These are phyloP conservation scores for Byssoonygena ceratinophila DNA, from an alignment of 2,329 filamentous ascomycete species.

Conservation along the genomic window DNA sequence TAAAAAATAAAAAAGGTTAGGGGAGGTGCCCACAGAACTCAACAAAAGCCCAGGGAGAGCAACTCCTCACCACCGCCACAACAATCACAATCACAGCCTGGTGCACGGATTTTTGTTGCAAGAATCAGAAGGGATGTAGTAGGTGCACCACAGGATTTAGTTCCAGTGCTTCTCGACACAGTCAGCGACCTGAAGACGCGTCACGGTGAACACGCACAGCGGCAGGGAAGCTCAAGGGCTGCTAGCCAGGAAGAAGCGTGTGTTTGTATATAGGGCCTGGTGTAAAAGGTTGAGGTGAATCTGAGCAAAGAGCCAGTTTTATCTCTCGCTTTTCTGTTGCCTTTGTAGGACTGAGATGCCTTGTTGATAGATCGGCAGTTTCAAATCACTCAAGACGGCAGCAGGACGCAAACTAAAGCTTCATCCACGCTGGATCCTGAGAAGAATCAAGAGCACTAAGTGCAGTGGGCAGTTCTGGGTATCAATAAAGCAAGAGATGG, in stretches of 20 bases:
- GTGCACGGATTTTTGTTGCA: background rate
- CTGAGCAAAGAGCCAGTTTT: too few species aligned
- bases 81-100: background rate
- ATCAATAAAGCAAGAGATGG: background rate
- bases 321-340: background rate
- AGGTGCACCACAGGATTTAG: background rate
- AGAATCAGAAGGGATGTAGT: background rate
- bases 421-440: too few species aligned
- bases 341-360: too few species aligned
- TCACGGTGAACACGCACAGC: background rate
- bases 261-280: too few species aligned
- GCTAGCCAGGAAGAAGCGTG: background rate
- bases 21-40: constrained; percentile 2
- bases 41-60: background rate
- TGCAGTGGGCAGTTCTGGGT: background rate
- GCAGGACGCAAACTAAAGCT: background rate
- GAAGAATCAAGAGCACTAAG: too few species aligned
- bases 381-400: background rate
- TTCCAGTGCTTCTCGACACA: background rate
- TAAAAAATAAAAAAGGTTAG: background rate
- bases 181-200: background rate
- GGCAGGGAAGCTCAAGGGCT: background rate
- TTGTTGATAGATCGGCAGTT: too few species aligned
- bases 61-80: background rate
- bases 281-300: too few species aligned